Percentiles rank a stretch among this genome's conserved stretches.
Conservation (phyloP, 345 rosid genomes). For the Rhizophora mangle region DNA sequence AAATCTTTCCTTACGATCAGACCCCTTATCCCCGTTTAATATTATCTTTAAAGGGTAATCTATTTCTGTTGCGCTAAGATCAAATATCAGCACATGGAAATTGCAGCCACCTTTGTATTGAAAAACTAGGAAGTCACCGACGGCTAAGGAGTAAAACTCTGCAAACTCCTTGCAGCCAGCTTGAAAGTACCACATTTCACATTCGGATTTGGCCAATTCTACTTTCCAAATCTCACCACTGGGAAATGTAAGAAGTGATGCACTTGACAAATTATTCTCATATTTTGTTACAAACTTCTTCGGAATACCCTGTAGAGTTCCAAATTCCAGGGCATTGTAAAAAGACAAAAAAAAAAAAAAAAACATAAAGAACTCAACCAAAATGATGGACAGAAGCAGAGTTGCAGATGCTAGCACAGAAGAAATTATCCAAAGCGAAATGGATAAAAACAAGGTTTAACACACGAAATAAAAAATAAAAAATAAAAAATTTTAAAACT, state of each 20-base stretch:
- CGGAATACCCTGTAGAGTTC: background rate
- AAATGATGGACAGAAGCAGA: no score
- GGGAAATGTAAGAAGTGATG: background rate
- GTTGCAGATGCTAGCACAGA: no score
- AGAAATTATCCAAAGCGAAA: no score
- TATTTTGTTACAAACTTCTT: background rate
- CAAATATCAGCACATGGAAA: background rate
- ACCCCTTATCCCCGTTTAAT: no score
- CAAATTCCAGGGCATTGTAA: no score
- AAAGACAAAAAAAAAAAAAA: no score
- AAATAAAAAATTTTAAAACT: no score
- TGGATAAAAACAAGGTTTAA: no score
- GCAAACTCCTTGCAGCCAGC: slow-evolving; percentile 12
- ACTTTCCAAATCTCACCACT: slow-evolving; percentile 1
- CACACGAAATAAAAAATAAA: no score
- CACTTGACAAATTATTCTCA: slow-evolving; percentile 4
- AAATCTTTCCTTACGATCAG: no score
- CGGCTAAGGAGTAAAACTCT: background rate
- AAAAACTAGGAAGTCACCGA: slow-evolving; percentile 4
- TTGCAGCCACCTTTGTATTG: background rate
- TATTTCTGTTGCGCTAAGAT: background rate
- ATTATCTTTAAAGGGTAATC: background rate
- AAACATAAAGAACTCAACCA: no score
- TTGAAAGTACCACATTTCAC: background rate
- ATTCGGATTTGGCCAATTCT: background rate